phyloP scores from a whole-genome alignment of 1,139 yeast genomes.

The Wickerhamiella infanticola region DNA sequence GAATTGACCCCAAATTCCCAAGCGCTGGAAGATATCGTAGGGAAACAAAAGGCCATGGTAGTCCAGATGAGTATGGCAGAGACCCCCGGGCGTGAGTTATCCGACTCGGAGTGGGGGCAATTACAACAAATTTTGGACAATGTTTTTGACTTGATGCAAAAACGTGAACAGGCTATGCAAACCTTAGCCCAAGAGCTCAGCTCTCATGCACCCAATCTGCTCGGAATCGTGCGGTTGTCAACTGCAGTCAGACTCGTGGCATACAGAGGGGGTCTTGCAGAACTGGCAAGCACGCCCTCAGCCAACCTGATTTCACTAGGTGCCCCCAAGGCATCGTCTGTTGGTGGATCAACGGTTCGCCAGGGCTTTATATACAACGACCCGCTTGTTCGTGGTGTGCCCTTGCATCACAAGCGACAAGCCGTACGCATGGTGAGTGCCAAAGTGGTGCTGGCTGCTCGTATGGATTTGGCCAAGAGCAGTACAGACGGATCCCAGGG shows the following conservation, averaged over 20 bases:
- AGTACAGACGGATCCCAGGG: slow-evolving; percentile 44
- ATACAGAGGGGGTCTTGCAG: slow-evolving; percentile 55
- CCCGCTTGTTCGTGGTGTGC: slow-evolving; percentile 27
- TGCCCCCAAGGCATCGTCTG: slow-evolving; percentile 21
- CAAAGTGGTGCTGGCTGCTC: slow-evolving; percentile 66
- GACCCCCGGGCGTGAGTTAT: not conserved
- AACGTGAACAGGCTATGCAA: not conserved
- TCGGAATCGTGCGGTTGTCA: slow-evolving; percentile 55
- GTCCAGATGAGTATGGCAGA: slow-evolving; percentile 1
- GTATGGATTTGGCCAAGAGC: slow-evolving; percentile 46
- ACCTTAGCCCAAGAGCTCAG: not conserved
- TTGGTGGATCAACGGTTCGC: slow-evolving; percentile 23
- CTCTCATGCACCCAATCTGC: slow-evolving; percentile 55
- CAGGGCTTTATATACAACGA: slow-evolving; percentile 40
- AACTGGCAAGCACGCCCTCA: slow-evolving; percentile 57
- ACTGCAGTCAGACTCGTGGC: slow-evolving; percentile 64
- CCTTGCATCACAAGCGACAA: slow-evolving; percentile 46
- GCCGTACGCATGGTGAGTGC: slow-evolving; percentile 72
- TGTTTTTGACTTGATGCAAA: not conserved
- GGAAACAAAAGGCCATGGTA: slow-evolving; percentile 4
- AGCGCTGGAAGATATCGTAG: not conserved
- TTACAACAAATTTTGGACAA: not conserved
- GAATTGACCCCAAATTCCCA: not conserved
- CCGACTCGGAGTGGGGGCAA: not conserved
- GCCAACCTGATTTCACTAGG: slow-evolving; percentile 78